Conservation (phyloP, 2,329 filamentous ascomycete genomes). For the Colletotrichum sp. region DNA sequence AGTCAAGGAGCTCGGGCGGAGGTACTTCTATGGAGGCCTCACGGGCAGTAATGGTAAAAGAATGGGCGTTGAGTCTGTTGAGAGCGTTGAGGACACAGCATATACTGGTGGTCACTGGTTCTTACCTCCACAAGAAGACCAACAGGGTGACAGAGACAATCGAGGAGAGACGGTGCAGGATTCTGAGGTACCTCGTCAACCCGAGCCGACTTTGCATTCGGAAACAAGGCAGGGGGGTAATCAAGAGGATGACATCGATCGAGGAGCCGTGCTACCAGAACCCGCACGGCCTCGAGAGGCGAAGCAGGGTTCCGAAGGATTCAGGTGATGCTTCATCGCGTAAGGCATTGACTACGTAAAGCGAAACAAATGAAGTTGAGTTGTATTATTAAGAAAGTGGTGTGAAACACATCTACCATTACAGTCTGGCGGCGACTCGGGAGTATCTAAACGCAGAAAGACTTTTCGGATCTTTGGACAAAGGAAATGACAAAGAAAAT, state of each 20-base stretch:
- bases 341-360: background rate
- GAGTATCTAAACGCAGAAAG: background rate
- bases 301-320: background rate
- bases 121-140: background rate
- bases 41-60: background rate
- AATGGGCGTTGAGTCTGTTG: slow-evolving; percentile 11
- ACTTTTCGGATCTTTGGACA: background rate
- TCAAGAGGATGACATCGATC: background rate
- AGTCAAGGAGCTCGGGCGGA: slow-evolving; percentile 11
- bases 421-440: background rate
- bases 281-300: background rate
- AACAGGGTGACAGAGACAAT: background rate
- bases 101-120: background rate
- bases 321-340: background rate
- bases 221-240: background rate
- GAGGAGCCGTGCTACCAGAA: background rate
- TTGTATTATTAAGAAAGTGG: background rate
- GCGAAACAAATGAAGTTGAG: background rate
- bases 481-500: background rate
- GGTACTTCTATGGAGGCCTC: slow-evolving; percentile 31
- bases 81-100: slow-evolving; percentile 9
- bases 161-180: fast-evolving
- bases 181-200: no score
- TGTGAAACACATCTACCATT: background rate
- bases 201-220: fast-evolving